These are phyloP conservation scores for Dillenia turbinata DNA, from an alignment of 164 flowering plant genomes.

Conservation along the genomic window DNA sequence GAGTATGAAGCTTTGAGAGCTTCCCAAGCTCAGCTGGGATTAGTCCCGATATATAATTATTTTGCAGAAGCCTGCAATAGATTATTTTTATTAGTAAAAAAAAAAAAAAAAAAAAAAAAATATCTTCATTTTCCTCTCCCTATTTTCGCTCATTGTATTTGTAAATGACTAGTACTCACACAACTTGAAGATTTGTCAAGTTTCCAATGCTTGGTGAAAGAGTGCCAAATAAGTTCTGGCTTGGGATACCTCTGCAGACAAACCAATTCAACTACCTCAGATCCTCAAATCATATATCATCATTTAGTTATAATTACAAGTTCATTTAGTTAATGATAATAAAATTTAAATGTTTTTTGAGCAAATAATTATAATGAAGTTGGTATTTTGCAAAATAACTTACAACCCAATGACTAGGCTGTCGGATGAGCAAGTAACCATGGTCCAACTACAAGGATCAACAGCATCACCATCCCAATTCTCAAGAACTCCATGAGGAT, in stretches of 20 bases:
- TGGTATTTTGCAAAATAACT: conserved; percentile 1
- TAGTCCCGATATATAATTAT: conserved; percentile 75
- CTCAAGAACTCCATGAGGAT: conserved; percentile 27
- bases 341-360: too few relatives aligned
- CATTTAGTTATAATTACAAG: too few relatives aligned
- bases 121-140: too few relatives aligned
- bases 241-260: conserved; percentile 38
- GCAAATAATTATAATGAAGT: too few relatives aligned
- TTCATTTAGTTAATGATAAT: too few relatives aligned
- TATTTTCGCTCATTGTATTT: too few relatives aligned
- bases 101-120: too few relatives aligned
- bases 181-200: conserved; percentile 39
- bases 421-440: conserved; percentile 37
- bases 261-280: too few relatives aligned
- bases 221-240: conserved; percentile 46
- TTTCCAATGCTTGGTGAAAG: conserved; percentile 42
- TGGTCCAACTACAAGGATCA: conserved; percentile 41
- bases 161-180: conserved; percentile 26
- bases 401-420: conserved; percentile 25
- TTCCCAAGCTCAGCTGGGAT: conserved; percentile 74
- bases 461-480: conserved; percentile 34
- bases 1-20: conserved; percentile 60
- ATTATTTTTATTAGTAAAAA: too few relatives aligned
- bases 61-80: conserved; percentile 66
- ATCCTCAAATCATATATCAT: too few relatives aligned